Percentiles rank a stretch among this genome's conserved stretches.
Conservation (phyloP, 2,329 filamentous ascomycete species). For the Epichloe coenophiala region DNA sequence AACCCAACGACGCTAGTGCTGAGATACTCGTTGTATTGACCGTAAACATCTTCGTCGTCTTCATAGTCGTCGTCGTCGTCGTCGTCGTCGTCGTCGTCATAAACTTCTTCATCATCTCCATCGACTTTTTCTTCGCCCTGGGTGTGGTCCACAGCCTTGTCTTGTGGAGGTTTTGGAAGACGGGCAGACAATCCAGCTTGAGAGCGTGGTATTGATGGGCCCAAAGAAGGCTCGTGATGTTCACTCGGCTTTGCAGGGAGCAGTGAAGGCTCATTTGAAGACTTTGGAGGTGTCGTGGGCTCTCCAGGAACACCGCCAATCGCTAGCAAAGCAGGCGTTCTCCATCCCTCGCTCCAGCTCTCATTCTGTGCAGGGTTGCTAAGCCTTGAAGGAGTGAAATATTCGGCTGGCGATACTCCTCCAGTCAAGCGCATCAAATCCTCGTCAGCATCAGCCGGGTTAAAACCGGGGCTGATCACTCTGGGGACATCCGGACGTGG, state of each 20-base stretch:
- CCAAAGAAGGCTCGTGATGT: background rate
- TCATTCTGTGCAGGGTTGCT: background rate
- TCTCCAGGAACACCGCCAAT: background rate
- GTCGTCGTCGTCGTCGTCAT: background rate
- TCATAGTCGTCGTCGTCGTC: background rate
- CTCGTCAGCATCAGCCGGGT: background rate
- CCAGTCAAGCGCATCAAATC: background rate
- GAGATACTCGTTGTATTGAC: background rate
- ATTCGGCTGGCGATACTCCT: background rate
- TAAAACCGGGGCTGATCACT: background rate
- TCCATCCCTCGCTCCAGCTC: background rate
- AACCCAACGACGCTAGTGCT: background rate
- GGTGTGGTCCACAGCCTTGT: background rate
- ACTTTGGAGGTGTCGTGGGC: background rate
- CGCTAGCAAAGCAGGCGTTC: background rate
- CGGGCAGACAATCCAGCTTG: background rate
- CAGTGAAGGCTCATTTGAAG: background rate
- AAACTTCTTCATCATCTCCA: background rate
- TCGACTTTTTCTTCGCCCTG: background rate
- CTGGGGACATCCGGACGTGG: background rate
- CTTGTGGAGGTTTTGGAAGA: background rate
- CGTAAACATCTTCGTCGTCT: background rate
- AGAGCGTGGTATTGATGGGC: background rate
- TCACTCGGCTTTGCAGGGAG: background rate
- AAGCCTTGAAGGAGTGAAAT: background rate